Evolutionary conservation across 1,284 basidiomycete species (phyloP).

Genomic region (Chalciporus sp.): DNA sequence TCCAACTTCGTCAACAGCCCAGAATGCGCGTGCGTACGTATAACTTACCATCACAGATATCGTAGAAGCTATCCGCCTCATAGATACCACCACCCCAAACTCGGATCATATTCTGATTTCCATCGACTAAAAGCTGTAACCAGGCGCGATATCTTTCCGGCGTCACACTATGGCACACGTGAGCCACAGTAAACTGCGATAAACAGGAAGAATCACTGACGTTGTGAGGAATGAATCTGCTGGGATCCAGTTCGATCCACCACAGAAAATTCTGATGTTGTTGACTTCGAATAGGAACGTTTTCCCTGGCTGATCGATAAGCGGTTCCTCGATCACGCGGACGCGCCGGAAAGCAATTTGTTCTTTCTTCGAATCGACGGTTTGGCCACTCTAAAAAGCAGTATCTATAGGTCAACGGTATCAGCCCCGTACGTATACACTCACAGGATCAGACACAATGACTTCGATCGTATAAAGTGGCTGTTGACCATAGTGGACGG

Average conservation of each 20-base stretch:
- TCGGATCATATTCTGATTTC: conserved; percentile 84
- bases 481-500: conserved; percentile 81
- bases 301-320: conserved; percentile 72
- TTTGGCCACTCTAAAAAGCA: conserved; percentile 44
- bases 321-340: conserved; percentile 72
- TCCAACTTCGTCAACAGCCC: background rate
- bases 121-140: conserved; percentile 74
- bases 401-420: background rate
- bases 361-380: conserved; percentile 53
- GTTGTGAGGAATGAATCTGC: conserved; percentile 86
- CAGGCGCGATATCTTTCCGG: conserved; percentile 65
- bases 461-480: conserved; percentile 71
- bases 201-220: conserved; percentile 39
- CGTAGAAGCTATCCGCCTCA: conserved; percentile 77
- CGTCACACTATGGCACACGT: conserved; percentile 43
- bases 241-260: conserved; percentile 93
- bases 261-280: conserved; percentile 84
- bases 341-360: conserved; percentile 79
- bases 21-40: background rate
- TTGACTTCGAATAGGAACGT: conserved; percentile 91
- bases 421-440: conserved; percentile 12
- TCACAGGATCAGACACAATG: conserved; percentile 52
- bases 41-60: conserved; percentile 71
- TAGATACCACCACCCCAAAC: conserved; percentile 88
- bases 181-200: conserved; percentile 1